Percentiles rank a stretch among this genome's conserved stretches.
phyloP scores from a whole-genome alignment of 768 basidiomycete genomes.

The Pleurotus tuoliensis region DNA sequence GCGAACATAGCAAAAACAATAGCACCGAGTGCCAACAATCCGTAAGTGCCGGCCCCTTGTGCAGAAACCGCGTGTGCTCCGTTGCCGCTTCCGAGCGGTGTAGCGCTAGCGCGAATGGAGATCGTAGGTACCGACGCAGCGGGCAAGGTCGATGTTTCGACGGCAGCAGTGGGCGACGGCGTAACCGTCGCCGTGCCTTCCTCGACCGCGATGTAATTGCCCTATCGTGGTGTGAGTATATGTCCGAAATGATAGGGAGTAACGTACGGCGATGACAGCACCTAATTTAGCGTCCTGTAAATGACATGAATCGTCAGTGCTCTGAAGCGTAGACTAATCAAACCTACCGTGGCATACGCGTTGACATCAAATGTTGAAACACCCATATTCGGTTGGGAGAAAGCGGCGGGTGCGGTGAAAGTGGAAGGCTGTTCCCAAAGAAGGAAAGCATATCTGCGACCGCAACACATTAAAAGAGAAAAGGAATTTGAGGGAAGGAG shows the following conservation, averaged over 20 bases:
- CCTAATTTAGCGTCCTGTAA: conserved; percentile 52
- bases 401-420: conserved; percentile 58
- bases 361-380: conserved; percentile 55
- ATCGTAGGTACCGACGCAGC: background rate
- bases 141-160: conserved; percentile 56
- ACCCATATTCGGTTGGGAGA: conserved; percentile 43
- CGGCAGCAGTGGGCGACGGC: conserved; percentile 57
- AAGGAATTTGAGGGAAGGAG: conserved; percentile 10
- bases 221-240: conserved; percentile 31
- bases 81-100: background rate
- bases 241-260: background rate
- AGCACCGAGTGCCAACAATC: background rate
- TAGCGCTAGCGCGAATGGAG: background rate
- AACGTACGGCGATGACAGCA: conserved; percentile 51
- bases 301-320: background rate
- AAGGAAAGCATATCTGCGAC: conserved; percentile 60
- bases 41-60: background rate
- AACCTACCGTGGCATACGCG: conserved; percentile 50
- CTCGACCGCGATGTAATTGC: conserved; percentile 70
- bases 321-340: background rate
- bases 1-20: background rate
- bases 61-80: background rate
- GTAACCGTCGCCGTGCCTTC: conserved; percentile 55
- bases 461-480: too few species aligned
- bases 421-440: conserved; percentile 59